A percentile compares a stretch with the other conserved stretches of the same genome.
Conservation (phyloP, 495 filamentous ascomycete genomes). For the Trichoderma asperelloides region DNA sequence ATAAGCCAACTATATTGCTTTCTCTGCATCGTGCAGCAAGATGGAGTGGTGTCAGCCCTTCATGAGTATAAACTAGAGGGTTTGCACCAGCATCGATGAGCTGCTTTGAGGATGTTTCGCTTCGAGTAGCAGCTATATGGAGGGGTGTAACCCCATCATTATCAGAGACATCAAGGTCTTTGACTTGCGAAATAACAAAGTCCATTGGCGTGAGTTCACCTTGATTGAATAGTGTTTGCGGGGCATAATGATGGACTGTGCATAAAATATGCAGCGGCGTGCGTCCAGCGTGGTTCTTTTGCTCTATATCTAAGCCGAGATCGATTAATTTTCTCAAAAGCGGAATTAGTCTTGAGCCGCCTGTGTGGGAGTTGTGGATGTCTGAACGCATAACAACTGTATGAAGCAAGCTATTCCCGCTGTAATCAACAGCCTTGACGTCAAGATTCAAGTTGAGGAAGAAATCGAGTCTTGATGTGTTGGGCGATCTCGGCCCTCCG, state of each 20-base stretch:
- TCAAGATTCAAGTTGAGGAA: neutral
- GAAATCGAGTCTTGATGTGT: neutral
- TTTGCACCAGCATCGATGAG: slow-evolving; percentile 31
- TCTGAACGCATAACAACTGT: neutral
- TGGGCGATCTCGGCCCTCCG: neutral
- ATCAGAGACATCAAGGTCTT: neutral
- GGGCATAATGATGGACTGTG: neutral
- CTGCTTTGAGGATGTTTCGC: slow-evolving; percentile 12
- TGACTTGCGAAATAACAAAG: neutral
- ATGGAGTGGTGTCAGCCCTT: slow-evolving; percentile 30
- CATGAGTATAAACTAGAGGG: slow-evolving; percentile 17
- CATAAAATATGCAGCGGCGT: slow-evolving; percentile 9
- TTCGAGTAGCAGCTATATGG: neutral
- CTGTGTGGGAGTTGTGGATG: neutral
- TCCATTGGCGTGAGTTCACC: neutral
- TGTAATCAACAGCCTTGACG: neutral
- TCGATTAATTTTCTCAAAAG: neutral
- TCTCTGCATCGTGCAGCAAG: slow-evolving; percentile 27
- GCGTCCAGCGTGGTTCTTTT: slow-evolving; percentile 3
- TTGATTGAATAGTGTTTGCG: no score
- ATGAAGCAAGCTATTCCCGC: neutral
- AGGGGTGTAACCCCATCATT: neutral
- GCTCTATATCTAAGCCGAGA: slow-evolving; percentile 8
- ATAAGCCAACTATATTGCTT: slow-evolving; percentile 28
- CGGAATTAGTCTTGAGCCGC: neutral